A percentile compares a stretch with the other conserved stretches of the same genome.
Evolutionary conservation across 2,329 filamentous ascomycete genomes (phyloP).

Genomic region (Dothideomycetes sp.): DNA sequence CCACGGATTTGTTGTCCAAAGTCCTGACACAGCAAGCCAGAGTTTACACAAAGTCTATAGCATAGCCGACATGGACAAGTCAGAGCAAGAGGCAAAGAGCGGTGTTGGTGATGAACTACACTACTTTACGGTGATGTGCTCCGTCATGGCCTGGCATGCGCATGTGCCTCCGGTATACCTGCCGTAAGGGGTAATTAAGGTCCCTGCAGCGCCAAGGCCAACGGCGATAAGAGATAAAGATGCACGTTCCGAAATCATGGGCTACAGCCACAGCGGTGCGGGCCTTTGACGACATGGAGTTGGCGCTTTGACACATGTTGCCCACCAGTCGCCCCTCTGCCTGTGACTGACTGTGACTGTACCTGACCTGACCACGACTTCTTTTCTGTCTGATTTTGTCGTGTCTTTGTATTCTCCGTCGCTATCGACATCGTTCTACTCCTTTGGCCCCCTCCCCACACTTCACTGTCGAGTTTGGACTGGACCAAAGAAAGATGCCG

Average conservation of each 20-base stretch:
- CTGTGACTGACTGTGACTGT: too few species aligned
- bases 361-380: too few species aligned
- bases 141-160: background rate
- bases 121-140: background rate
- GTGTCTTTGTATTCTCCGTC: too few species aligned
- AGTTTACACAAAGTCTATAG: too few species aligned
- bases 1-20: too few species aligned
- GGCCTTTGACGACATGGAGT: background rate
- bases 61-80: too few species aligned
- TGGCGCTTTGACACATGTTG: background rate
- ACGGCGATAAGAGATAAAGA: background rate
- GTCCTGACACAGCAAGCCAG: too few species aligned
- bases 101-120: background rate
- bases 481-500: constrained; percentile 8
- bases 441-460: too few species aligned
- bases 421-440: too few species aligned
- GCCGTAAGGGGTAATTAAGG: background rate
- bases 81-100: background rate
- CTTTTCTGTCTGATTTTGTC: too few species aligned
- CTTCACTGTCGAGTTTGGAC: too few species aligned
- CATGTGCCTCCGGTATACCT: background rate
- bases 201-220: background rate
- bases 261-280: constrained; percentile 1
- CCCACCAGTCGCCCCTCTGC: background rate
- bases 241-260: constrained; percentile 1